These are phyloP conservation scores for Colletotrichum musicola DNA, from an alignment of 2,329 filamentous ascomycete species.

Conservation along the genomic window DNA sequence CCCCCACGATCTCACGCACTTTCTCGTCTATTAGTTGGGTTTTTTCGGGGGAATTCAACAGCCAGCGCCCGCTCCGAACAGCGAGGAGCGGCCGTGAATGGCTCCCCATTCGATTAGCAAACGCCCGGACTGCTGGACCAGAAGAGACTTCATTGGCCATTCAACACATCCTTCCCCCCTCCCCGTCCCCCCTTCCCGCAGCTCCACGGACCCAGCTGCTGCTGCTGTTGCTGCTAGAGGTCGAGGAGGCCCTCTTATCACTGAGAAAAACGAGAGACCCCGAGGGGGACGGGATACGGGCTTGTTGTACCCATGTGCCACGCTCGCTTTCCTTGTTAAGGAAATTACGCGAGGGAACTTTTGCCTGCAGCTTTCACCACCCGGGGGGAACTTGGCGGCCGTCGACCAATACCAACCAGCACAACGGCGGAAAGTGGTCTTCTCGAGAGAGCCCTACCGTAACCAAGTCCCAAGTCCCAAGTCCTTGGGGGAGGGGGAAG, in stretches of 20 bases:
- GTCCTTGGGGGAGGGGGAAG: not conserved
- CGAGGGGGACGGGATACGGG: slow-evolving; percentile 35
- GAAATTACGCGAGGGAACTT: slow-evolving; percentile 56
- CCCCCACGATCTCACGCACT: slow-evolving; percentile 11
- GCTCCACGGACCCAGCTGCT: slow-evolving; percentile 35
- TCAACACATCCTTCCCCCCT: slow-evolving; percentile 27
- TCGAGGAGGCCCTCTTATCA: slow-evolving; percentile 34
- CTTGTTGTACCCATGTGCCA: slow-evolving; percentile 41
- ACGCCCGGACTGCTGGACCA: slow-evolving; percentile 32
- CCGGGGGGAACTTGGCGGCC: slow-evolving; percentile 50
- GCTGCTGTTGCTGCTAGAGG: slow-evolving; percentile 11
- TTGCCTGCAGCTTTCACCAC: slow-evolving; percentile 52
- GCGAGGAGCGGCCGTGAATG: slow-evolving; percentile 27
- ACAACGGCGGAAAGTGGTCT: slow-evolving; percentile 36
- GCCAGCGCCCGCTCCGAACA: slow-evolving; percentile 37
- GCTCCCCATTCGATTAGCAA: slow-evolving; percentile 34
- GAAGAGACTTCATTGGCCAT: slow-evolving; percentile 35
- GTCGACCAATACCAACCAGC: slow-evolving; percentile 41
- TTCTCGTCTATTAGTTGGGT: slow-evolving; percentile 19
- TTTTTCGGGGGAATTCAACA: slow-evolving; percentile 32
- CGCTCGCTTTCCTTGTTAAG: slow-evolving; percentile 52
- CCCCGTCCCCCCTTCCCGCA: slow-evolving; percentile 14
- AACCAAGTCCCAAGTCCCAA: not conserved
- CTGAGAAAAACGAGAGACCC: slow-evolving; percentile 17
- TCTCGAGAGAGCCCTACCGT: slow-evolving; percentile 27